Conservation (phyloP, 139 green algal species). For the Chlamydomonas sphaeroides region DNA sequence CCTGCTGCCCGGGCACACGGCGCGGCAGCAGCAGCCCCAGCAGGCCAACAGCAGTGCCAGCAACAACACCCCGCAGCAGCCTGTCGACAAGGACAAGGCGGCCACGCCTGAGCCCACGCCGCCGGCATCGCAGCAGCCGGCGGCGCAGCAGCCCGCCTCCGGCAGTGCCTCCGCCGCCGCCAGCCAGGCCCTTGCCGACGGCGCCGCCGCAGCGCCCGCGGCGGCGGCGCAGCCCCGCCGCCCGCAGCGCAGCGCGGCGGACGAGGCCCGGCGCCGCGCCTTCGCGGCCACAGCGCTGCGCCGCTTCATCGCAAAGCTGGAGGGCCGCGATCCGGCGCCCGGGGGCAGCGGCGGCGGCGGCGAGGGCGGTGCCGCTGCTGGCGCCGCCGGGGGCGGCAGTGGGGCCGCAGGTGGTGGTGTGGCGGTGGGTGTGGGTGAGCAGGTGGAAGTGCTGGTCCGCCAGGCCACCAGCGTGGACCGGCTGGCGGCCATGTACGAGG, state of each 20-base stretch:
- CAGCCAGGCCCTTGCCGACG: not conserved
- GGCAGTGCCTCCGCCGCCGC: not conserved
- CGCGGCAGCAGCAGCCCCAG: not conserved
- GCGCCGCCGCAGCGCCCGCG: not conserved
- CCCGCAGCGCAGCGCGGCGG: constrained; percentile 2
- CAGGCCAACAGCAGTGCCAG: too few species aligned
- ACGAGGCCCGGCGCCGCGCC: constrained; percentile 37
- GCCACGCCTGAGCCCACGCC: too few species aligned
- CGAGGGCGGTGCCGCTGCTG: constrained; percentile 8
- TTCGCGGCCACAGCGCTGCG: constrained; percentile 52
- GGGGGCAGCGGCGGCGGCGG: not conserved
- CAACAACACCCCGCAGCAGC: too few species aligned
- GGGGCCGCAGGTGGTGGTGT: not conserved
- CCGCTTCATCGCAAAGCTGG: constrained; percentile 55
- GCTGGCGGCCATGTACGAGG: constrained; percentile 87
- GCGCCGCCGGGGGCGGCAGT: not conserved
- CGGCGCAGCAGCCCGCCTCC: not conserved
- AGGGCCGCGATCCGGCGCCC: constrained; percentile 37
- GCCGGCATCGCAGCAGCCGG: not conserved
- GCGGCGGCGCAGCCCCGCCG: not conserved
- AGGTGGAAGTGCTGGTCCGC: constrained; percentile 70
- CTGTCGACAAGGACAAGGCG: too few species aligned
- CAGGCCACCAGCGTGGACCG: constrained; percentile 70
- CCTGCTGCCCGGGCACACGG: not conserved
- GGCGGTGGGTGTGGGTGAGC: constrained; percentile 53